phyloP scores from a whole-genome alignment of 2,329 filamentous ascomycete genomes.

The Chrysosporium keratinophilum region DNA sequence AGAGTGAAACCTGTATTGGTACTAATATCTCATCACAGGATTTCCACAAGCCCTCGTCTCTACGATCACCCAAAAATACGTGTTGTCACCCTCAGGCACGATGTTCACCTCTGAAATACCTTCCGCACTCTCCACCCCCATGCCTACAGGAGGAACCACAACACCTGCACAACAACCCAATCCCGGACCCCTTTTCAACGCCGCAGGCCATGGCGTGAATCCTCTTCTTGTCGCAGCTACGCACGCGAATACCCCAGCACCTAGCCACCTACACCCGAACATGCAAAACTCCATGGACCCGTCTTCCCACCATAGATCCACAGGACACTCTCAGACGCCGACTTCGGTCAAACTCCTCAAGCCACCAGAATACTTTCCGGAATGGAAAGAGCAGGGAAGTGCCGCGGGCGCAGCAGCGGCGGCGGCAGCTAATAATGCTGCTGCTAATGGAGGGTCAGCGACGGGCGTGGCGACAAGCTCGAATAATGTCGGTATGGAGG shows the following conservation, averaged over 20 bases:
- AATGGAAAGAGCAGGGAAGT: constrained; percentile 66
- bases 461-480: constrained; percentile 19
- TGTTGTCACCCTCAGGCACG: constrained; percentile 83
- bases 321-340: constrained; percentile 62
- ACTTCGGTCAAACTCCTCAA: constrained; percentile 70
- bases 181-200: constrained; percentile 45
- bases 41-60: constrained; percentile 82
- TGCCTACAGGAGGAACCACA: constrained; percentile 83
- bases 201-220: constrained; percentile 58
- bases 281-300: constrained; percentile 21
- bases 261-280: constrained; percentile 29
- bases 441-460: constrained; percentile 34
- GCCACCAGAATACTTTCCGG: constrained; percentile 73
- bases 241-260: constrained; percentile 33
- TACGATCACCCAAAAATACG: constrained; percentile 68
- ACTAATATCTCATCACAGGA: constrained; percentile 40
- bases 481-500: constrained; percentile 53
- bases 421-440: neutral
- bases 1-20: neutral
- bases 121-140: constrained; percentile 82
- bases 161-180: constrained; percentile 50
- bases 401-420: constrained; percentile 18
- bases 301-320: constrained; percentile 44
- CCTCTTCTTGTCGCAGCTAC: constrained; percentile 87
- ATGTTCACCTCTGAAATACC: constrained; percentile 97